Conservation (phyloP, 371 early-diverging fungal genomes). For the Mucor velutinosus region DNA sequence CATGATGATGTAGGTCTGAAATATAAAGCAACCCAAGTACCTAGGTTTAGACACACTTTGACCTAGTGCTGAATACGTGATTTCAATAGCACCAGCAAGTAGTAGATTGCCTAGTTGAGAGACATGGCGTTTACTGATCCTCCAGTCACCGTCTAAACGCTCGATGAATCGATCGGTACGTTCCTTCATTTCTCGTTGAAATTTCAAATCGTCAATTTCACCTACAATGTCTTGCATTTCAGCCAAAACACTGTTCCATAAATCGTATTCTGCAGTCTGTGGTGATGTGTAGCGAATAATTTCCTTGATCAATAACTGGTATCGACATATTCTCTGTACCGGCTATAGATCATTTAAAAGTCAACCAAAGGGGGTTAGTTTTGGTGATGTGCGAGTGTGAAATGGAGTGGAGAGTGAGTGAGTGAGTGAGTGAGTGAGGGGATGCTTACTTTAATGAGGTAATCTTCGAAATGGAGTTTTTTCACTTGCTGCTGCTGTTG, state of each 20-base stretch:
- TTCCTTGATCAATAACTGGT: constrained; percentile 47
- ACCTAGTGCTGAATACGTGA: constrained; percentile 44
- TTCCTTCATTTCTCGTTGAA: constrained; percentile 35
- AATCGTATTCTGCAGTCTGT: constrained; percentile 26
- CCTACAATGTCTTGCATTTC: constrained; percentile 40
- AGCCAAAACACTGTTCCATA: constrained; percentile 26
- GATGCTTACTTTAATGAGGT: constrained; percentile 43
- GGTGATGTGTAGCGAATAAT: constrained; percentile 39
- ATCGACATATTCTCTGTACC: constrained; percentile 53
- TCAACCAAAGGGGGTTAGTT: not conserved
- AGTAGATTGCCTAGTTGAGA: constrained; percentile 36
- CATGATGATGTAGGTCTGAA: constrained; percentile 53
- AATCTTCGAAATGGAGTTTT: constrained; percentile 50
- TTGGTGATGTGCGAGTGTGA: too few species aligned
- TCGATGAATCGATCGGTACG: constrained; percentile 41
- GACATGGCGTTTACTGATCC: constrained; percentile 33
- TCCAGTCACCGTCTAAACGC: constrained; percentile 45
- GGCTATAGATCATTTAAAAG: constrained; percentile 29
- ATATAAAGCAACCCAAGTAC: constrained; percentile 60
- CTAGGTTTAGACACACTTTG: constrained; percentile 40
- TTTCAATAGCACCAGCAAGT: constrained; percentile 46
- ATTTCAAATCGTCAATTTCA: constrained; percentile 38
- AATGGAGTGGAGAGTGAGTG: not conserved
- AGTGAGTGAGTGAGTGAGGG: not conserved
- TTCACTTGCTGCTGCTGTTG: constrained; percentile 16